These are phyloP conservation scores for Prunus campanulata DNA, from an alignment of 306 rosid species.

Conservation along the genomic window DNA sequence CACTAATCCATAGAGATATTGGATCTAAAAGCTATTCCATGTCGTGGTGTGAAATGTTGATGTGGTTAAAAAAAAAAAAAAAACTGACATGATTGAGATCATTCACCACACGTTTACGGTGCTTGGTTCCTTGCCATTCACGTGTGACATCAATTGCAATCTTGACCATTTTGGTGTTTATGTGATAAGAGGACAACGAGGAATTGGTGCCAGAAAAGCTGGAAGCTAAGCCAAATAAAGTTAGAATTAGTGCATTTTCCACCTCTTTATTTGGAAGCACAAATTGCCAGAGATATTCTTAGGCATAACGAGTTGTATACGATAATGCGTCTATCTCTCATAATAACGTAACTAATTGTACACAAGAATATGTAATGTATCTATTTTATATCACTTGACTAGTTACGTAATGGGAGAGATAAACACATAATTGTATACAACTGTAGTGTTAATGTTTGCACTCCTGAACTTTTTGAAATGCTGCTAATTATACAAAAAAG, in stretches of 20 bases:
- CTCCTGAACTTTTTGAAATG: too few relatives aligned
- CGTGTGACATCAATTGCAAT: conserved; percentile 42
- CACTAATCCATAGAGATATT: conserved; percentile 23
- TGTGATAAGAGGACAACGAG: conserved; percentile 46
- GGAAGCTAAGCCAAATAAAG: conserved; percentile 22
- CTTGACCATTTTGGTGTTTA: conserved; percentile 32
- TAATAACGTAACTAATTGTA: too few relatives aligned
- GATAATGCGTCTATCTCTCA: too few relatives aligned
- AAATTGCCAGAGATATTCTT: background rate
- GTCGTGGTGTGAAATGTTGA: conserved; percentile 52
- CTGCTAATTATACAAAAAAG: too few relatives aligned
- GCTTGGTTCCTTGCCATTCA: conserved; percentile 9
- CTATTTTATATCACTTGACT: too few relatives aligned
- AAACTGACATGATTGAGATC: conserved; percentile 16
- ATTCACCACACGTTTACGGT: conserved; percentile 40
- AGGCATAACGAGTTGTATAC: too few relatives aligned
- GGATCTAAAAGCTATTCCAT: conserved; percentile 48
- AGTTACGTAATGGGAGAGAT: too few relatives aligned
- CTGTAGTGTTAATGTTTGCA: too few relatives aligned
- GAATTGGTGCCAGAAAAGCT: conserved; percentile 67
- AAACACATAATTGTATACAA: too few relatives aligned
- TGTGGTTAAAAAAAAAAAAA: background rate
- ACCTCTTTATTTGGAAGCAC: too few relatives aligned
- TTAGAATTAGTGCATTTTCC: background rate
- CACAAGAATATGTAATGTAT: too few relatives aligned